These are phyloP conservation scores for Jatropha multifida DNA, from an alignment of 441 rosid genomes.

Conservation along the genomic window DNA sequence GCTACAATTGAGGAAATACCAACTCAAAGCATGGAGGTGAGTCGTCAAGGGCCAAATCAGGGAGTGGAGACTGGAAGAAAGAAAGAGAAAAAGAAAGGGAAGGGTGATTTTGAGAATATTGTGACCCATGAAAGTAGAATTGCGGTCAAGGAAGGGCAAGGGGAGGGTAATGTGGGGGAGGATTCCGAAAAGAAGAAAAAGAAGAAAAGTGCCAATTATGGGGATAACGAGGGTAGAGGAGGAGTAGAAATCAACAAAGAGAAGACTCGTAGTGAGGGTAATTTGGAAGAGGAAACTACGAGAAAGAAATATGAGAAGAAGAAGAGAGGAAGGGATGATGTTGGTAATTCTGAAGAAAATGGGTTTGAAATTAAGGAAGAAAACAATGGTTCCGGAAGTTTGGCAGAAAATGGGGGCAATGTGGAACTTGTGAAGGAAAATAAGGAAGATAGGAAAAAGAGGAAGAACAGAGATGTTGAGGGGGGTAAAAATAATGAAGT, in stretches of 20 bases:
- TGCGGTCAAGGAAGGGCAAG: background rate
- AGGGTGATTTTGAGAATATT: background rate
- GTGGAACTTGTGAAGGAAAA: slow-evolving; percentile 4
- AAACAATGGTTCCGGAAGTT: background rate
- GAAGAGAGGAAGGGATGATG: background rate
- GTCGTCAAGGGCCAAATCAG: background rate
- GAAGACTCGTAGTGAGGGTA: background rate
- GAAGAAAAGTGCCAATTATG: background rate
- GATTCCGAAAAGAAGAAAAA: background rate
- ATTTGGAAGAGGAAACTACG: background rate
- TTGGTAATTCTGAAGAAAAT: slow-evolving; percentile 19
- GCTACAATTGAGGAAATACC: background rate
- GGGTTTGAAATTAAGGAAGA: slow-evolving; percentile 24
- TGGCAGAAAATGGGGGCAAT: background rate
- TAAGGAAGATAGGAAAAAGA: slow-evolving; percentile 29
- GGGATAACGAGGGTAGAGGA: background rate
- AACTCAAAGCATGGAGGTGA: background rate
- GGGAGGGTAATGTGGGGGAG: background rate
- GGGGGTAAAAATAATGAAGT: slow-evolving; percentile 30
- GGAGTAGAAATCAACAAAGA: background rate
- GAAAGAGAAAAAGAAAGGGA: background rate
- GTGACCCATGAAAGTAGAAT: background rate
- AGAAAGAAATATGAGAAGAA: background rate
- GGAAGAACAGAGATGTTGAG: slow-evolving; percentile 32
- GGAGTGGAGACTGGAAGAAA: background rate